Base-by-base conservation (phyloP, 1,284 basidiomycete genomes). In the Microbotryomycetes sp. region DNA sequence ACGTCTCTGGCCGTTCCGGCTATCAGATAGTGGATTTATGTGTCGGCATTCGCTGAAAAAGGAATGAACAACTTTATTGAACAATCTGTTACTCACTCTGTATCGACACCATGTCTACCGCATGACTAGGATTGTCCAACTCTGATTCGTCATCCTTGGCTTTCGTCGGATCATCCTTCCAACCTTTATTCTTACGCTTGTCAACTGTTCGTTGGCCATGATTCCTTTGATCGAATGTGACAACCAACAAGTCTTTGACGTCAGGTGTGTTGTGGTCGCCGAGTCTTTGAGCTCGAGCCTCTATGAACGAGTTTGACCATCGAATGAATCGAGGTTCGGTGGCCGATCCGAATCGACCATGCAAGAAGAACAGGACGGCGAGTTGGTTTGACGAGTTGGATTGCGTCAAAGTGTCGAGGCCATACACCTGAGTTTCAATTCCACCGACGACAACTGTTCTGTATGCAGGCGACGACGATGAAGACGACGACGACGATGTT, bases 1-100 rank as follows among this genome's bases (percentile, higher is more conserved):
- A 89, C 81, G 71, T 94, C 92, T 51, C 81, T 78, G 3, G 84
- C 84, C 0, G 87, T 87, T 4, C 90, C 90, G 16, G 70, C 71
- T 71, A n/a, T 50, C 23, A 52, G 53, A 29, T 54, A 29, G 1
- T 7, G 14, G n/a, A 22, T 25, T n/a, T 22, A 54, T 22, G 23
- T 30, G 48, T 45, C 9, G 28, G 29, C 31, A 1, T 7, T 1
- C 26, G 3, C 19, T 6, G 25, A 45, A 51, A 47, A 46, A 49
- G 46, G 52, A 45, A 25, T 45, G 46, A 6, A 49, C 23, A 29
- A 42, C 25, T 29, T 12, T 49, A 58, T 61, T 30, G 23, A 52
- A 23, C 16, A 32, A 29, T 28, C 49, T 25, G 22, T 26, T 16
- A 23, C 65, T 56, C 57, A 70, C 68, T 60, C 52, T 69, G 63